Percentiles rank a stretch among this genome's conserved stretches.
Conservation (phyloP, 2,329 filamentous ascomycete species). For the Cordyceps farinosa region DNA sequence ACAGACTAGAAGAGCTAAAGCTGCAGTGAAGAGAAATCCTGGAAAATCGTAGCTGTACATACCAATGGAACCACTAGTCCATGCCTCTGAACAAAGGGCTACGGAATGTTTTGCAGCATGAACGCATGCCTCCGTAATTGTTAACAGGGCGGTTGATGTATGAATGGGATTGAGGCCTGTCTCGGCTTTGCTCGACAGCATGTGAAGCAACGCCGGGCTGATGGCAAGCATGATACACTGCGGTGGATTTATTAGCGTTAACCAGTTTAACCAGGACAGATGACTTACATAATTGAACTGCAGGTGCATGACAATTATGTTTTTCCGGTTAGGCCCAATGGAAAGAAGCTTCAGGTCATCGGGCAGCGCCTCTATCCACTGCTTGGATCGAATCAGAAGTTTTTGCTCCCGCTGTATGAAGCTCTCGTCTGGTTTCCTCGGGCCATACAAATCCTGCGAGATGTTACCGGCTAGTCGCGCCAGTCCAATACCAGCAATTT, state of each 20-base stretch:
- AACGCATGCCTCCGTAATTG: background rate
- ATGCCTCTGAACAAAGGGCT: background rate
- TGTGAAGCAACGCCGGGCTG: background rate
- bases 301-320: background rate
- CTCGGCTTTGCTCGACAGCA: background rate
- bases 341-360: background rate
- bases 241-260: background rate
- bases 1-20: background rate
- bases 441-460: background rate
- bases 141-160: background rate
- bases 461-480: background rate
- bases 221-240: constrained; percentile 1
- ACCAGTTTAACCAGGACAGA: background rate
- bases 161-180: background rate
- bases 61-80: background rate
- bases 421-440: background rate
- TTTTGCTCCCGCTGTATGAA: constrained; percentile 1
- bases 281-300: constrained; percentile 1
- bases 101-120: background rate
- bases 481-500: background rate
- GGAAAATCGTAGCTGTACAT: constrained; percentile 4
- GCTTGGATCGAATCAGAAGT: background rate
- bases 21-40: background rate
- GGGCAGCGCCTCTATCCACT: background rate
- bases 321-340: background rate